These are phyloP conservation scores for Martiniozyma abietophila DNA, from an alignment of 805 yeast species.

Conservation along the genomic window DNA sequence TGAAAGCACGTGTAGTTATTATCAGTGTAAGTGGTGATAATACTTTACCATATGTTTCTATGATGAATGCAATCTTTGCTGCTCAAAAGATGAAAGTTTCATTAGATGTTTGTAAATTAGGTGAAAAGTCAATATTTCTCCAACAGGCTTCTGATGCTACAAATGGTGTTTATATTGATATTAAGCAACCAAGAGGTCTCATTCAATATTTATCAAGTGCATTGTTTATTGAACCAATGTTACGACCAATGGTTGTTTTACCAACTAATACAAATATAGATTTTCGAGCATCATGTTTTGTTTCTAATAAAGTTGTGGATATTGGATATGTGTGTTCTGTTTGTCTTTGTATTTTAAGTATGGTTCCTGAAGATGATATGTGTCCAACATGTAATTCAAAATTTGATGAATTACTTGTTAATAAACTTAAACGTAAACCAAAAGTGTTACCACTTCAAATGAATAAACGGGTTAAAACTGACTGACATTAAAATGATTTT, in stretches of 20 bases:
- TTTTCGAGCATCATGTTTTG: constrained; percentile 88
- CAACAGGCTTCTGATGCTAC: constrained; percentile 97
- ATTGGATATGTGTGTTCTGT: constrained; percentile 94
- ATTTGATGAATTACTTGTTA: constrained; percentile 58
- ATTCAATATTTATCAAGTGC: constrained; percentile 79
- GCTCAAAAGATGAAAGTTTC: constrained; percentile 89
- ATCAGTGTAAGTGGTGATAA: constrained; percentile 64
- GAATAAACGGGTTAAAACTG: too few species aligned
- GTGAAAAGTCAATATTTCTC: constrained; percentile 63
- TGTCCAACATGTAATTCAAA: constrained; percentile 86
- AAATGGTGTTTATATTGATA: constrained; percentile 71
- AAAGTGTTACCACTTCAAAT: constrained; percentile 24
- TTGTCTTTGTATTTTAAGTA: constrained; percentile 72
- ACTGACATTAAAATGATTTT: too few species aligned
- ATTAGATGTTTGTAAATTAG: constrained; percentile 82
- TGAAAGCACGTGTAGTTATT: constrained; percentile 59
- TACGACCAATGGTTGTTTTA: constrained; percentile 64
- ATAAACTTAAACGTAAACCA: constrained; percentile 52
- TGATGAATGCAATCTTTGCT: constrained; percentile 93
- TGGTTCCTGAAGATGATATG: constrained; percentile 51
- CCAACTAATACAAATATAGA: constrained; percentile 85
- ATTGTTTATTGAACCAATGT: constrained; percentile 75
- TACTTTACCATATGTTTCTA: constrained; percentile 76
- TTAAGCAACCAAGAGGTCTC: constrained; percentile 63
- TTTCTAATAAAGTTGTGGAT: constrained; percentile 85